Evolutionary conservation across 495 filamentous ascomycete genomes (phyloP), one percentile per base, ranked within the genome.

Genomic region (Penicillium subrubescens): DNA sequence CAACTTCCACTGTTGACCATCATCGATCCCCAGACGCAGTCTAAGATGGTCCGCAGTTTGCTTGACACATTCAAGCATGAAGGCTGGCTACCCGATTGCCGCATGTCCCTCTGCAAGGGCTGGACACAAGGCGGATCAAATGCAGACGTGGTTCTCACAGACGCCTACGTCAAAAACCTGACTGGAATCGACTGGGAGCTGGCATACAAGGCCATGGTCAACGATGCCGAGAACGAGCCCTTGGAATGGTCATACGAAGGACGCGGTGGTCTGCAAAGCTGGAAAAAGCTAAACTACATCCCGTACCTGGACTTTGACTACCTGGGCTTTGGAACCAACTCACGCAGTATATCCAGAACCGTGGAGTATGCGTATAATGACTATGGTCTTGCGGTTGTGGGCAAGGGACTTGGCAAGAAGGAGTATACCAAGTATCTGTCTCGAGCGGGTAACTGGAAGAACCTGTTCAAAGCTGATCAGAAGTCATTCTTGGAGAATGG

Each of bases 361-460:
- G 79, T 93, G 1, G 90, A 92, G 67, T 92, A 93, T 74, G 83
- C 87, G 6, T 92, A 93, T 69, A 88, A 92, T 69, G 90, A 93
- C 73, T 92, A 89, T 67, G 83, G 82, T 61, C 86, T 93, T 58
- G 74, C 89, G 0, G 79, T 87, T 59, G 83, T 92, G 66, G 87
- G 83, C 17, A 77, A 82, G 21, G 77, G 74, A 0, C 73, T 90
- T 21, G 84, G 83, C 17, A 84, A 87, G 35, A 63, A 68, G 0
- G 70, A 90, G 39, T 77, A 79, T 27, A 82, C 86, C 33, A 91
- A 87, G 65, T 92, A 91, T 62, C 73, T 84, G 6, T 74, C 79
- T 33, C 83, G 88, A 0, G 85, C 87, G 55, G 73, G 67, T 1
- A 90, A 90, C 69, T 93, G 90, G 90, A 71, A 83, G 64, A 91